Conservation (phyloP, 345 rosid genomes). For the Rubroshorea leprosula region DNA sequence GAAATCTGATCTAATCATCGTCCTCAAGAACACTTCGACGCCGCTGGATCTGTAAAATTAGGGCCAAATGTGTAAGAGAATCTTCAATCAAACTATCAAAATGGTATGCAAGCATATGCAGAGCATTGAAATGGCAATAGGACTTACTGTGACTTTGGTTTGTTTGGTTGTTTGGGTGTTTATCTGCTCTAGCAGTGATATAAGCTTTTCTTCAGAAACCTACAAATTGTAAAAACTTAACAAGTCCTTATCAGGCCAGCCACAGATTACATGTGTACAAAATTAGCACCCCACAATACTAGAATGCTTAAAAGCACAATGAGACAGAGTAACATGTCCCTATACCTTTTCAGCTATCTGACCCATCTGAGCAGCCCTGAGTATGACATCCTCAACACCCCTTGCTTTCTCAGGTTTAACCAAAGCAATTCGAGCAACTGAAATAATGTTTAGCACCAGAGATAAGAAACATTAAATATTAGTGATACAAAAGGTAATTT, state of each 20-base stretch:
- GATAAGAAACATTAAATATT: neutral
- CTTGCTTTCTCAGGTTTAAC: slow-evolving; percentile 99
- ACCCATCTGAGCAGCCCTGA: slow-evolving; percentile 89
- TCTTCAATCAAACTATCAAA: neutral
- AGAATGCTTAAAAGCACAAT: neutral
- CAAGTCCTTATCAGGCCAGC: slow-evolving; percentile 1
- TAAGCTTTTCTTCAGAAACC: slow-evolving; percentile 92
- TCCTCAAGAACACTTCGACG: slow-evolving; percentile 79
- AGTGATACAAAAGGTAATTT: no score
- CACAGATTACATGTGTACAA: neutral
- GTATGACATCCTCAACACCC: slow-evolving; percentile 83
- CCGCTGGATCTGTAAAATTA: slow-evolving; percentile 74
- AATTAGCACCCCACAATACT: neutral
- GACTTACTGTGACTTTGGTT: slow-evolving; percentile 82
- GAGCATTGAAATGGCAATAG: neutral
- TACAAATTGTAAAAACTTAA: slow-evolving; percentile 13
- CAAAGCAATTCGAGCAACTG: slow-evolving; percentile 91
- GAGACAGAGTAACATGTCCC: slow-evolving; percentile 3
- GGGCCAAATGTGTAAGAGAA: neutral
- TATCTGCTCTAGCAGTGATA: slow-evolving; percentile 80
- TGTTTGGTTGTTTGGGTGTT: slow-evolving; percentile 87
- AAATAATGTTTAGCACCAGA: neutral
- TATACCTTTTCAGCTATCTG: slow-evolving; percentile 89
- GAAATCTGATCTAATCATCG: slow-evolving; percentile 50
- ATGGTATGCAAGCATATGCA: neutral